Evolutionary conservation across 495 filamentous ascomycete species (phyloP), one percentile per base, ranked within the genome.

Genomic region (Lasiosphaeria ovina): DNA sequence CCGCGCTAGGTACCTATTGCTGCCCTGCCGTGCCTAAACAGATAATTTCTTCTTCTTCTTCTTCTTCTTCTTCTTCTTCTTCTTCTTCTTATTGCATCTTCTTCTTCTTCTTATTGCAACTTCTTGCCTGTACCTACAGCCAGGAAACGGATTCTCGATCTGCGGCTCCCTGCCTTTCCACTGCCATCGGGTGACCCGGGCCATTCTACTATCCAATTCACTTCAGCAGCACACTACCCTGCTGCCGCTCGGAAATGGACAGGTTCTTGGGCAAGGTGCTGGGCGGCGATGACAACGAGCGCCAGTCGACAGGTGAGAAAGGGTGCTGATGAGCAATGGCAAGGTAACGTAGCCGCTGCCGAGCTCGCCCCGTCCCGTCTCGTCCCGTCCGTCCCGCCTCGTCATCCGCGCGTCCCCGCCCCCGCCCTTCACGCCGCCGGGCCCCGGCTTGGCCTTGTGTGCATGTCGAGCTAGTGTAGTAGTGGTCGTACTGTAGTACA

Each of bases 241-340:
- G 24, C 24, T 24, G 2, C 24, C 24, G 24, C 24, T 24, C 24
- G 24, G 24, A 45, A 31, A 65, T 65, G 63, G 60, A 65, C 47
- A 57, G 53, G 49, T 44, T 65, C 8, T 10, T 65, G 36, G 40
- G 34, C 17, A 62, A 62, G 55, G 63, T 51, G 5, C 55, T 59
- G 24, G 63, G 57, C 9, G 42, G 56, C 36, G 56, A 62, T 16
- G 58, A 64, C 45, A 55, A 62, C 24, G 50, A 62, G 51, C 44
- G 55, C 33, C 60, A 51, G 50, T 31, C 42, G 33, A 33, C 52
- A 42, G 49, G 33, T 40, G 33, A 38, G 48, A 17, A 14, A 24
- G 11, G 16, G n/a, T 47, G 8, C 11, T 17, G 8, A 55, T 12
- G 47, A 55, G 24, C 24, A 24, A 24, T 24, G 24, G 24, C 24